Percentiles rank a stretch among this genome's conserved stretches.
These are phyloP conservation scores for Alternaria solani DNA, from an alignment of 2,329 filamentous ascomycete genomes.

Conservation along the genomic window DNA sequence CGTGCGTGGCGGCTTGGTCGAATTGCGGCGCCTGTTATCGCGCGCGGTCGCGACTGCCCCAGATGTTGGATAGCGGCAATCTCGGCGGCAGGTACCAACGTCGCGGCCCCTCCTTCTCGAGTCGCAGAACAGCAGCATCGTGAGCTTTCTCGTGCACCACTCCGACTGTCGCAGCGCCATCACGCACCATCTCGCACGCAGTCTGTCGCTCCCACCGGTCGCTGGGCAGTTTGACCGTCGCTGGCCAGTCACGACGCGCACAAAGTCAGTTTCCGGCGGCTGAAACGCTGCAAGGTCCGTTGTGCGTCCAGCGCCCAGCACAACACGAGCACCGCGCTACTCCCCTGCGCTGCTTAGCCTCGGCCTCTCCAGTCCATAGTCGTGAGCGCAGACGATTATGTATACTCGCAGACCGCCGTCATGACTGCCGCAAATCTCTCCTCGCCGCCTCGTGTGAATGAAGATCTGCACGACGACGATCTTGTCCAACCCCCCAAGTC, in stretches of 20 bases:
- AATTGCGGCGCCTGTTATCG: conserved; percentile 2
- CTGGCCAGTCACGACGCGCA: conserved; percentile 32
- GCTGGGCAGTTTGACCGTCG: conserved; percentile 31
- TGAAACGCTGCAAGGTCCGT: conserved; percentile 49
- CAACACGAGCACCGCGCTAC: conserved; percentile 27
- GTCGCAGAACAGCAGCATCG: conserved; percentile 11
- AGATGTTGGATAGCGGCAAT: conserved; percentile 22
- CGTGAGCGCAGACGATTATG: conserved; percentile 39
- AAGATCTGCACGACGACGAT: conserved; percentile 26
- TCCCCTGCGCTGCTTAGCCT: conserved; percentile 26
- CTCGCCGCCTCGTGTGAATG: conserved; percentile 22
- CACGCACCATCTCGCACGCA: conserved; percentile 29
- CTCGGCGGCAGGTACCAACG: conserved; percentile 29
- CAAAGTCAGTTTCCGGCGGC: conserved; percentile 33
- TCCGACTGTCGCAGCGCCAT: conserved; percentile 24
- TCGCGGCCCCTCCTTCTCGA: conserved; percentile 5
- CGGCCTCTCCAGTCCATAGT: conserved; percentile 15
- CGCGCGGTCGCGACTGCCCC: conserved; percentile 12
- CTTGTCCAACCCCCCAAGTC: conserved; percentile 34
- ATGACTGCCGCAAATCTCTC: conserved; percentile 37
- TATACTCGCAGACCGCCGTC: conserved; percentile 37
- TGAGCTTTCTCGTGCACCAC: conserved; percentile 16
- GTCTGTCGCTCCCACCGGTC: conserved; percentile 32
- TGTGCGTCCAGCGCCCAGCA: conserved; percentile 33
- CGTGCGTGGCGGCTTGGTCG: conserved; percentile 2